Percentiles rank a stretch among this genome's conserved stretches.
phyloP scores from a whole-genome alignment of 495 filamentous ascomycete genomes.

The Xylaria cubensis region DNA sequence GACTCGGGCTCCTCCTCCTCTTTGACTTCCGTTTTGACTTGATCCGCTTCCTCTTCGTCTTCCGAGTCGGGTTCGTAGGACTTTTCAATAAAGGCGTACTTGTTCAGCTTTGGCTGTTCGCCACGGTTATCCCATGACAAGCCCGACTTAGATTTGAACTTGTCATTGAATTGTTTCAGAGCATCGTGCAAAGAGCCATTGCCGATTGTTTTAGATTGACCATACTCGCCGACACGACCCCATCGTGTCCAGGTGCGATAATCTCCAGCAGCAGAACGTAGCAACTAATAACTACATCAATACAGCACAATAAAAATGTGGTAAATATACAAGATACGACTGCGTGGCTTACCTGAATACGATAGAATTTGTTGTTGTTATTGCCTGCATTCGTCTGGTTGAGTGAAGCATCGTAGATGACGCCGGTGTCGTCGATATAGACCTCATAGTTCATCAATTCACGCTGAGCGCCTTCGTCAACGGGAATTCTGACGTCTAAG shows the following conservation, averaged over 20 bases:
- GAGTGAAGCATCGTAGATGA: conserved; percentile 71
- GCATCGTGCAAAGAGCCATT: conserved; percentile 53
- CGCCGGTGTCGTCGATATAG: conserved; percentile 65
- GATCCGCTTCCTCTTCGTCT: conserved; percentile 62
- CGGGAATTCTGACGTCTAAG: conserved; percentile 52
- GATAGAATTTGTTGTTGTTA: conserved; percentile 80
- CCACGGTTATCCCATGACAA: conserved; percentile 68
- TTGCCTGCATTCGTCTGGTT: conserved; percentile 64
- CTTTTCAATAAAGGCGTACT: conserved; percentile 80
- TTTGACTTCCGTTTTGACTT: conserved; percentile 31
- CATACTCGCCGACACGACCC: conserved; percentile 79
- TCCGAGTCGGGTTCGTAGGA: conserved; percentile 69
- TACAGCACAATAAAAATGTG: background rate
- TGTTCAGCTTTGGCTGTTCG: conserved; percentile 62
- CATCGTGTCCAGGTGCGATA: conserved; percentile 73
- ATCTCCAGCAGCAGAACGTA: conserved; percentile 33
- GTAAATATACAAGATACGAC: background rate
- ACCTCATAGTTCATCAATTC: conserved; percentile 53
- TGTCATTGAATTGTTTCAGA: conserved; percentile 65
- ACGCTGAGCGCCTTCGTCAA: conserved; percentile 49
- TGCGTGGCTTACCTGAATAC: conserved; percentile 56
- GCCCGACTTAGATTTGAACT: conserved; percentile 82
- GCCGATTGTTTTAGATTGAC: conserved; percentile 61
- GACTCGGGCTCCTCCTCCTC: conserved; percentile 53
- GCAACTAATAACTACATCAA: conserved; percentile 42